Percentiles rank a stretch among this genome's conserved stretches.
Conservation (phyloP, 495 filamentous ascomycete genomes). For the Lepraria neglecta region DNA sequence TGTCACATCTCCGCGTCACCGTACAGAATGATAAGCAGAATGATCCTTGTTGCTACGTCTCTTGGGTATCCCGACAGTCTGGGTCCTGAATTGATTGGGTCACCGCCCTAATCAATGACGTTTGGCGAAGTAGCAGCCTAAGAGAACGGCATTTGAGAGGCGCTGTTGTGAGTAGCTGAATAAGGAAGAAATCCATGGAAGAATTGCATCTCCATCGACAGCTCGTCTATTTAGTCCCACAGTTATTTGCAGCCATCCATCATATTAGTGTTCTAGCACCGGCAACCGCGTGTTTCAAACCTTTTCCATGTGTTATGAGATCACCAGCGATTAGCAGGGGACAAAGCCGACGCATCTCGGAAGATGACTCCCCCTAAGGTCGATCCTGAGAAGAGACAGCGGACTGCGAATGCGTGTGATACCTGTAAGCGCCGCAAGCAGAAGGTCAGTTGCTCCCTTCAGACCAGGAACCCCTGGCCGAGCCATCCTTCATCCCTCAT, state of each 20-base stretch:
- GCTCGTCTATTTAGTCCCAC: too few relatives aligned
- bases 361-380: conserved; percentile 57
- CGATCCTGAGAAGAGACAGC: conserved; percentile 56
- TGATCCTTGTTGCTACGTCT: neutral
- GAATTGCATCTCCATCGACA: neutral
- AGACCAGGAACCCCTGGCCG: too few relatives aligned
- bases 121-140: neutral
- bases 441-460: conserved; percentile 46
- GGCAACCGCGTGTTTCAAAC: too few relatives aligned
- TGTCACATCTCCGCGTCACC: too few relatives aligned
- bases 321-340: neutral
- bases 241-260: neutral
- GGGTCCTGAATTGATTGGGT: conserved; percentile 5
- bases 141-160: too few relatives aligned
- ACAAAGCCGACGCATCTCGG: neutral
- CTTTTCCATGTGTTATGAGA: neutral
- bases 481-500: too few relatives aligned
- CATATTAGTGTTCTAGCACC: neutral
- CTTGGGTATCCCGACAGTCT: neutral
- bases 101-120: conserved; percentile 4
- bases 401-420: conserved; percentile 64
- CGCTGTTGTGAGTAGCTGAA: too few relatives aligned
- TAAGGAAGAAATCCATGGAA: neutral
- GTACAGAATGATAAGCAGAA: too few relatives aligned
- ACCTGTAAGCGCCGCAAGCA: conserved; percentile 75